These are phyloP conservation scores for Cystobasidium pallidum DNA, from an alignment of 1,284 basidiomycete genomes.

Conservation along the genomic window DNA sequence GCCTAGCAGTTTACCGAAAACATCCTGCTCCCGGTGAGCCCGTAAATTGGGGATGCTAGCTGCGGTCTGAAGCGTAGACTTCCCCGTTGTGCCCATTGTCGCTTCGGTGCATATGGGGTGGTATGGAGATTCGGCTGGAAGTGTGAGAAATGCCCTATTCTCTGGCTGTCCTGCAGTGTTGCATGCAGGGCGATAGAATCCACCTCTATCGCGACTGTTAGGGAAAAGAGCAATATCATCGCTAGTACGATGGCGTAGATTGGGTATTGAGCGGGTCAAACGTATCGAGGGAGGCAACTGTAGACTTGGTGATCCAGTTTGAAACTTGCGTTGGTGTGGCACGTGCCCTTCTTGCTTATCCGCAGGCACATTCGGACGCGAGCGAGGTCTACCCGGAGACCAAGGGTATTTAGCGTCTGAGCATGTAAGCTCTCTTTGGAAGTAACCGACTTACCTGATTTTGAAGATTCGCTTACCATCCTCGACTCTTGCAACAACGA, in stretches of 20 bases:
- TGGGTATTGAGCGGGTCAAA: slow-evolving; percentile 35
- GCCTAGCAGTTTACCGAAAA: slow-evolving; percentile 52
- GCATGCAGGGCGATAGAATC: slow-evolving; percentile 36
- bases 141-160: neutral
- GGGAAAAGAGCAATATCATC: slow-evolving; percentile 4
- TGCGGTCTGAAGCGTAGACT: slow-evolving; percentile 7
- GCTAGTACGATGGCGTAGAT: slow-evolving; percentile 28
- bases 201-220: slow-evolving; percentile 19
- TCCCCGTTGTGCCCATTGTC: neutral
- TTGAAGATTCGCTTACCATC: slow-evolving; percentile 49
- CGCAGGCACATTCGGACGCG: slow-evolving; percentile 3
- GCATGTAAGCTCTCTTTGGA: too few relatives aligned
- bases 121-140: neutral
- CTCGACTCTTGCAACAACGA: slow-evolving; percentile 43
- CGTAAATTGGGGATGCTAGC: slow-evolving; percentile 27
- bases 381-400: slow-evolving; percentile 24
- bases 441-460: slow-evolving; percentile 46
- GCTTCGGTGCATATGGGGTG: slow-evolving; percentile 5
- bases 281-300: slow-evolving; percentile 34
- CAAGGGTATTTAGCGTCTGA: too few relatives aligned
- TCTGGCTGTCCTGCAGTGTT: neutral
- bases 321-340: neutral
- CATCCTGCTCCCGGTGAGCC: slow-evolving; percentile 47
- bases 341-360: slow-evolving; percentile 2
- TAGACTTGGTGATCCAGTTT: slow-evolving; percentile 9